Evolutionary conservation across 108 stramenopile species (phyloP).

Genomic region (Cyclotella choctawhatcheeana): DNA sequence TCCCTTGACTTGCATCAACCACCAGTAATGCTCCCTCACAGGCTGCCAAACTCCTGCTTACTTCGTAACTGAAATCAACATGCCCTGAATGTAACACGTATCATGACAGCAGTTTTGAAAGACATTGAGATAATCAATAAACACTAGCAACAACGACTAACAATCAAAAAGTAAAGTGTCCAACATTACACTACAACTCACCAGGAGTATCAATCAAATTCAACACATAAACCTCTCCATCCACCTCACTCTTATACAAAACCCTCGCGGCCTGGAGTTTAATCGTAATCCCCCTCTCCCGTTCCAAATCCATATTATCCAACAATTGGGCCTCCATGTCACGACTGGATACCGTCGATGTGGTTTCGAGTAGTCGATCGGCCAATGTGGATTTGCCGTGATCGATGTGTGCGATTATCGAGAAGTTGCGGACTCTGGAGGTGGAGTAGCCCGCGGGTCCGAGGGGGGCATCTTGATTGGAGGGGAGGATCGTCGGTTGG

Average conservation of each 20-base stretch:
- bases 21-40: slow-evolving; percentile 99
- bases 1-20: slow-evolving; percentile 98
- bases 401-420: slow-evolving; percentile 98
- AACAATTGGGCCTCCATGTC: slow-evolving; percentile 95
- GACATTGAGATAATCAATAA: too few species aligned
- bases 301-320: slow-evolving; percentile 97
- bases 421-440: slow-evolving; percentile 95
- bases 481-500: slow-evolving; percentile 3
- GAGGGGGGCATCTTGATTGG: slow-evolving; percentile 28
- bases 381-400: slow-evolving; percentile 97
- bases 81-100: slow-evolving; percentile 75
- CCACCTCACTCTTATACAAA: slow-evolving; percentile 77
- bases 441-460: slow-evolving; percentile 43
- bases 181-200: slow-evolving; percentile 38
- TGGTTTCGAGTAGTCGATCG: slow-evolving; percentile 93
- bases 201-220: slow-evolving; percentile 92
- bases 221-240: slow-evolving; percentile 86
- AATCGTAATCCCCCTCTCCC: slow-evolving; percentile 99
- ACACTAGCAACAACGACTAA: background rate
- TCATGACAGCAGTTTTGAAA: too few species aligned
- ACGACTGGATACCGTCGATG: slow-evolving; percentile 82
- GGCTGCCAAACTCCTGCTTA: slow-evolving; percentile 95
- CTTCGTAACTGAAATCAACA: slow-evolving; percentile 98
- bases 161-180: background rate
- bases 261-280: slow-evolving; percentile 98